phyloP scores from a whole-genome alignment of 805 yeast genomes.

The Trichomonascus vanleenenianus region DNA sequence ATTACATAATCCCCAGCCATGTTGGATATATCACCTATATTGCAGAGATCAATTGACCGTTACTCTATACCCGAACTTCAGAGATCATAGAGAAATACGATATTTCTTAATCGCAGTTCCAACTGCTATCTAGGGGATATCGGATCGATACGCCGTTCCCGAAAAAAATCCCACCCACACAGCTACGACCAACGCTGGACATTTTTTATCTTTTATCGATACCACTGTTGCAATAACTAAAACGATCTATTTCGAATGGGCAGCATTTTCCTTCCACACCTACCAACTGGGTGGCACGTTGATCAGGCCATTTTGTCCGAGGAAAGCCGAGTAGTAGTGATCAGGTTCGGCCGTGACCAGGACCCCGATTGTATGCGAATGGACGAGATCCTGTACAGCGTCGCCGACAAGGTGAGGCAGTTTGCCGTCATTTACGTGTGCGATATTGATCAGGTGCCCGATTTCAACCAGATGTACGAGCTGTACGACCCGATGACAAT shows the following conservation, averaged over 20 bases:
- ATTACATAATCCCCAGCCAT: no score
- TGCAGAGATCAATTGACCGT: no score
- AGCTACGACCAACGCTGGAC: neutral
- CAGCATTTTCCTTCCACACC: conserved; percentile 72
- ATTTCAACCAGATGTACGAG: conserved; percentile 86
- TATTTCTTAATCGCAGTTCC: no score
- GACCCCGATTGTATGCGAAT: conserved; percentile 77
- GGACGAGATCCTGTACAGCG: conserved; percentile 76
- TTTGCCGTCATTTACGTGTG: conserved; percentile 86
- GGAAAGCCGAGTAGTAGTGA: conserved; percentile 77
- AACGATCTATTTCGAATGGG: conserved; percentile 43
- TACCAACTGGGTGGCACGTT: conserved; percentile 90
- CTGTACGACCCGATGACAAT: conserved; percentile 82
- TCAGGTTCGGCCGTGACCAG: conserved; percentile 76
- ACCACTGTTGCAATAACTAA: no score
- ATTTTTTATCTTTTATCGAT: no score
- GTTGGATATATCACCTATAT: no score
- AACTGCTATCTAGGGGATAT: no score
- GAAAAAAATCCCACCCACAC: no score
- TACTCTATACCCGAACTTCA: no score
- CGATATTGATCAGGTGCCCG: conserved; percentile 84
- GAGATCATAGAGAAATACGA: no score
- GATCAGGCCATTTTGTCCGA: conserved; percentile 92
- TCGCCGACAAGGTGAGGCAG: conserved; percentile 77
- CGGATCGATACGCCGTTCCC: no score